Base-by-base conservation (phyloP, 2,329 filamentous ascomycete genomes). In the Fusarium tjaetaba region DNA sequence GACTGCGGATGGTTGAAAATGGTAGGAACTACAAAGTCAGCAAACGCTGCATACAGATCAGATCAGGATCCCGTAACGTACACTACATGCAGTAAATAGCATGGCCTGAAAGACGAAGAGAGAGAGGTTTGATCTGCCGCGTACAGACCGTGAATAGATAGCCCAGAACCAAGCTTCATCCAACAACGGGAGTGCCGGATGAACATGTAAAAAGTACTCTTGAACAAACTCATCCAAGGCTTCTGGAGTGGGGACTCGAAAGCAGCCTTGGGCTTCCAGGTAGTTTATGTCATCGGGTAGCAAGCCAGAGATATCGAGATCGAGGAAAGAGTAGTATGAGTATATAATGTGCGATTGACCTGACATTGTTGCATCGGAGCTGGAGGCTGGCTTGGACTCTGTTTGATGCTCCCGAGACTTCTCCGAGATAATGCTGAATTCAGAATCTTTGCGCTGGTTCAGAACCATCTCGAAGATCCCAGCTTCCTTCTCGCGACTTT, bases 61-160 rank as follows among this genome's bases (percentile, higher is more conserved):
- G 38, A 39, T 13, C 6, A 4, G 2, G 4, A 34, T n/a, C 7
- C 22, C 2, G 38, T 41, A 18, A 60, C 69, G 28, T 48, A 70
- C 70, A 39, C 68, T 71, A 16, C 67, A 71, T 13, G 63, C 56
- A 15, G 71, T 43, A 36, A 73, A 73, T 20, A 73, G 36, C 69
- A 73, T 72, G 6, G 71, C 59, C 15, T 73, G 69, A 16, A 73
- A 70, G 2, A 73, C 56, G 5, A 73, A 61, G 2, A 73, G 43
- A 7, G 71, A 71, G 2, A 71, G 7, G 22, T 36, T 36, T 14
- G 63, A 28, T 13, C 42, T 60, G 7, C 26, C 18, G 2, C 45
- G 41, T 30, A 15, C 14, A 18, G 43, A 16, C 5, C 48, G 26
- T 10, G 36, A 24, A 30, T 72, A 73, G 38, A 70, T 73, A 2